Evolutionary conservation across 2,329 filamentous ascomycete species (phyloP).

Genomic region (Xylogone sp.): DNA sequence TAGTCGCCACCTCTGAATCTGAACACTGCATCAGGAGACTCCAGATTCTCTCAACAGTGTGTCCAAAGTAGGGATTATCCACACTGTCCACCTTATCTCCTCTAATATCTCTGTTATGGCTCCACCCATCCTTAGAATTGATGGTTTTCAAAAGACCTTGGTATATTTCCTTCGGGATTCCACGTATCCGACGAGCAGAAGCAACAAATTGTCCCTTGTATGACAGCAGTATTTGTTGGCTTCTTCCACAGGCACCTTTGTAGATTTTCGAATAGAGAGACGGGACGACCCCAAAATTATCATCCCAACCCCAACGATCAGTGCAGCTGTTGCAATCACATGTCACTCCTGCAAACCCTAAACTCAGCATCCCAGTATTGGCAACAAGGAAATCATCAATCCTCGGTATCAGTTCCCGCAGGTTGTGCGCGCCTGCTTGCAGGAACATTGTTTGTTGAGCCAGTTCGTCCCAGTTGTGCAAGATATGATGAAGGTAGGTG

Average conservation of each 20-base stretch:
- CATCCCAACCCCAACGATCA: slow-evolving; percentile 37
- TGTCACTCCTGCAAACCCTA: slow-evolving; percentile 32
- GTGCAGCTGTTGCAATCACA: slow-evolving; percentile 35
- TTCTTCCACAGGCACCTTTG: slow-evolving; percentile 14
- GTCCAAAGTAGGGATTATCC: slow-evolving; percentile 24
- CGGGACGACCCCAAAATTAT: slow-evolving; percentile 31
- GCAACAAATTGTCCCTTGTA: slow-evolving; percentile 47
- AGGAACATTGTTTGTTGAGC: slow-evolving; percentile 44
- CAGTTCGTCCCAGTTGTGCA: slow-evolving; percentile 37
- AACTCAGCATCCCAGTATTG: slow-evolving; percentile 41
- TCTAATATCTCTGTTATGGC: slow-evolving; percentile 12
- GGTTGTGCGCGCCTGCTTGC: slow-evolving; percentile 40
- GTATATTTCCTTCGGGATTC: slow-evolving; percentile 17
- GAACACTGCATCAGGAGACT: slow-evolving; percentile 24
- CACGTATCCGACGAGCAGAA: slow-evolving; percentile 38
- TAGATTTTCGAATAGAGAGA: slow-evolving; percentile 29
- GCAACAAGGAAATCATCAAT: slow-evolving; percentile 37
- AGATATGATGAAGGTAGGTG: slow-evolving; percentile 44
- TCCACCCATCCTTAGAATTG: slow-evolving; percentile 17
- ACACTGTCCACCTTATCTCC: slow-evolving; percentile 9
- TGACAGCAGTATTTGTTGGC: slow-evolving; percentile 31
- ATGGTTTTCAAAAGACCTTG: slow-evolving; percentile 14
- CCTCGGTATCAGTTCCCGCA: slow-evolving; percentile 32
- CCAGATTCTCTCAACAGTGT: slow-evolving; percentile 24
- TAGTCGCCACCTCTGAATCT: slow-evolving; percentile 72